Conservation (phyloP, 805 yeast species). For the Cyberlindnera euphorbiae region DNA sequence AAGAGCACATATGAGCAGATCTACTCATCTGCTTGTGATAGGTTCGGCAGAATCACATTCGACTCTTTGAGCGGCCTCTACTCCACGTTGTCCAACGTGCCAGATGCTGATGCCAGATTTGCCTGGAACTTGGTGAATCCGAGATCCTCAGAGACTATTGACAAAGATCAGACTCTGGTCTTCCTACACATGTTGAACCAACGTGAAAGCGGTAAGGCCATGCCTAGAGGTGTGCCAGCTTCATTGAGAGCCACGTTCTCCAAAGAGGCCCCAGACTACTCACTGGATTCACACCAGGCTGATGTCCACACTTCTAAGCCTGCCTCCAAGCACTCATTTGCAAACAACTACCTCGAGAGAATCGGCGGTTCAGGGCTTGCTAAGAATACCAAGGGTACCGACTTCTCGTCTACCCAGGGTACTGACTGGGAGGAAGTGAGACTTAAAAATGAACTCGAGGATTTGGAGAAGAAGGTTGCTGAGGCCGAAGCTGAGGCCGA, state of each 20-base stretch:
- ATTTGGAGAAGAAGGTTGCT: conserved; percentile 61
- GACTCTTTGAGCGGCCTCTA: conserved; percentile 68
- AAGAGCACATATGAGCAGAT: conserved; percentile 72
- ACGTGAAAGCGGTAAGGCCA: conserved; percentile 74
- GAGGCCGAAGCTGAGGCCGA: conserved; percentile 49
- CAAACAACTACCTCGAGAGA: conserved; percentile 49
- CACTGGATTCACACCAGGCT: conserved; percentile 52
- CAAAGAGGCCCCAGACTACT: conserved; percentile 75
- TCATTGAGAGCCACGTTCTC: conserved; percentile 87
- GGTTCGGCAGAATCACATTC: conserved; percentile 74
- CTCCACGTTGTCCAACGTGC: conserved; percentile 62
- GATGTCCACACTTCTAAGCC: conserved; percentile 19
- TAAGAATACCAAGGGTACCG: conserved; percentile 50
- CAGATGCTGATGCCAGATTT: conserved; percentile 76
- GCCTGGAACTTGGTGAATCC: conserved; percentile 98
- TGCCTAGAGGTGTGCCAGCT: conserved; percentile 94
- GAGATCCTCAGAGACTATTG: conserved; percentile 78
- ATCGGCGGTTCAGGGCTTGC: conserved; percentile 41
- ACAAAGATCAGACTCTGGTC: conserved; percentile 87
- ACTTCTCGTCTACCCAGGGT: conserved; percentile 62
- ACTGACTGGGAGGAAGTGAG: conserved; percentile 93
- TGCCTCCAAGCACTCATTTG: conserved; percentile 38
- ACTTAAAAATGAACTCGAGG: conserved; percentile 70
- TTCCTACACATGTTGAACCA: conserved; percentile 89
- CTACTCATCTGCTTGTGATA: conserved; percentile 68